Evolutionary conservation across 2,329 filamentous ascomycete genomes (phyloP).

Genomic region (Seiridium unicorne): DNA sequence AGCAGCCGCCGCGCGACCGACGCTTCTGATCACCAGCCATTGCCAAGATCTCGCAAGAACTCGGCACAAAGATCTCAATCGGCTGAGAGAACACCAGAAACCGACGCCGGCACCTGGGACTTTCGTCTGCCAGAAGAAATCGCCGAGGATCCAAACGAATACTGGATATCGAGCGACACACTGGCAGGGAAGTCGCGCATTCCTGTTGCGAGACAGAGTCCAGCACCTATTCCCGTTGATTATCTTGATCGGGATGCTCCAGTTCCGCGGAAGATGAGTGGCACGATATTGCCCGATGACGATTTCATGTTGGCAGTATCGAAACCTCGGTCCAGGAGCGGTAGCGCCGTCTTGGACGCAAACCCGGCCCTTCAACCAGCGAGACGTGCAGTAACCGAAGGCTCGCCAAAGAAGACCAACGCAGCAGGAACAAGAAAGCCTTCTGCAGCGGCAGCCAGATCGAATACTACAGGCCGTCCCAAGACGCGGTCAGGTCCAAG

Average conservation of each 20-base stretch:
- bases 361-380: conserved; percentile 25
- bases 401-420: conserved; percentile 52
- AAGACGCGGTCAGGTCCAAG: conserved; percentile 60
- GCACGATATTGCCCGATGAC: conserved; percentile 41
- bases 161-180: conserved; percentile 49
- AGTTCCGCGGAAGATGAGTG: conserved; percentile 59
- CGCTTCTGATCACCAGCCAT: conserved; percentile 26
- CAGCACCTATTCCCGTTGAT: conserved; percentile 69
- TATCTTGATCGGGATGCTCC: conserved; percentile 73
- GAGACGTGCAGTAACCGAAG: conserved; percentile 46
- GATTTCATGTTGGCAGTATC: conserved; percentile 58
- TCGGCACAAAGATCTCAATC: conserved; percentile 32
- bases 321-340: conserved; percentile 68
- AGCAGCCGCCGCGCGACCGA: conserved; percentile 30
- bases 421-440: conserved; percentile 40
- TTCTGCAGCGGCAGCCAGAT: conserved; percentile 26
- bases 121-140: conserved; percentile 77
- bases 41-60: conserved; percentile 43
- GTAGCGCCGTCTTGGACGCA: conserved; percentile 60
- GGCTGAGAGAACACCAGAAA: conserved; percentile 35
- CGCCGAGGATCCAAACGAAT: conserved; percentile 56
- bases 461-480: conserved; percentile 43
- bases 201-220: conserved; percentile 78
- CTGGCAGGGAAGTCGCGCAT: conserved; percentile 69
- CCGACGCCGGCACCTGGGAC: conserved; percentile 61